phyloP scores from a whole-genome alignment of 139 green algal species.

The Monoraphidium neglectum region DNA sequence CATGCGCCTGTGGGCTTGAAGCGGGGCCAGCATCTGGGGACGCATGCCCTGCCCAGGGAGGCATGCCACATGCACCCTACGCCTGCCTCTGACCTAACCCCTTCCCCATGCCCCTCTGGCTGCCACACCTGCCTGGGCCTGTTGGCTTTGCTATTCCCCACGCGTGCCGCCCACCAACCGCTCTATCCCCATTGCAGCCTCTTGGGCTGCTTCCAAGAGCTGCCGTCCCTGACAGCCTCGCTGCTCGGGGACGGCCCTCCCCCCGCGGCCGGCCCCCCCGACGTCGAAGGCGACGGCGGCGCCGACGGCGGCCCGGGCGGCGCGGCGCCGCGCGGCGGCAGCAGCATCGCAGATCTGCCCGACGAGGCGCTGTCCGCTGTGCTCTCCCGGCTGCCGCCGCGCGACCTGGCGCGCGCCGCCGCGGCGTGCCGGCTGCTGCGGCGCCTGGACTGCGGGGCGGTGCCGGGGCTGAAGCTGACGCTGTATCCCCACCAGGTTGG shows the following conservation, averaged over 20 bases:
- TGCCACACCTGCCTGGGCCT: too few species aligned
- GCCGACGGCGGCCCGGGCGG: too few species aligned
- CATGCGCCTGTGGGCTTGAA: too few species aligned
- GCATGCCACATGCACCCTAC: too few species aligned
- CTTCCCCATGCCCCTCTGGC: too few species aligned
- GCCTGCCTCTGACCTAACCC: too few species aligned
- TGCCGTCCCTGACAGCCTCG: slow-evolving; percentile 13
- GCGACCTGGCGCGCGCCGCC: slow-evolving; percentile 26
- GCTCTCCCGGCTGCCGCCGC: slow-evolving; percentile 27
- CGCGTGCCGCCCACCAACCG: not conserved
- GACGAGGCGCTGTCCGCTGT: slow-evolving; percentile 22
- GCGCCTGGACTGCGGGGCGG: slow-evolving; percentile 29
- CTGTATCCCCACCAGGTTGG: slow-evolving; percentile 70
- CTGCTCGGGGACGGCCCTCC: slow-evolving; percentile 1
- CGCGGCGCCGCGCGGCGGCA: not conserved
- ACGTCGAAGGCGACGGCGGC: not conserved
- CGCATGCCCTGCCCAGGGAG: too few species aligned
- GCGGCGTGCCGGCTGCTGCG: slow-evolving; percentile 44
- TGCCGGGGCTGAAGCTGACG: slow-evolving; percentile 56
- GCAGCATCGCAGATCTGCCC: slow-evolving; percentile 34
- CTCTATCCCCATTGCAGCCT: slow-evolving; percentile 9
- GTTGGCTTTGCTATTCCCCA: too few species aligned
- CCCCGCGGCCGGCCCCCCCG: not conserved
- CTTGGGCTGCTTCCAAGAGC: slow-evolving; percentile 40
- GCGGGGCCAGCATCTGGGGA: too few species aligned